These are phyloP conservation scores for Ophiosphaerella narmari DNA, from an alignment of 2,329 filamentous ascomycete species.

Conservation along the genomic window DNA sequence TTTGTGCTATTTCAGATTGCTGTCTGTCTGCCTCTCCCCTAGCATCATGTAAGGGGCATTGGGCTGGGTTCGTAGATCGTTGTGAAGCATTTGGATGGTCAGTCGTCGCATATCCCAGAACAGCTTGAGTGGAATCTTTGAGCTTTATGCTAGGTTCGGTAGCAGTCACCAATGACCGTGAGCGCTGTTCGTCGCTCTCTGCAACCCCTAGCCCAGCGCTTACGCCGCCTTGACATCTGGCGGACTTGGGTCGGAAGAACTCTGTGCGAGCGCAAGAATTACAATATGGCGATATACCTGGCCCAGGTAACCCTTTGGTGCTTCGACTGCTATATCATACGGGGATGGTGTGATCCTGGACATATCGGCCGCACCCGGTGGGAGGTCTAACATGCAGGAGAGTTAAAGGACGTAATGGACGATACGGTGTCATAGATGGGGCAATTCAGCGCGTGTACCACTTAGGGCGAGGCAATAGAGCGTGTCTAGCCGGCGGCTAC, in stretches of 20 bases:
- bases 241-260: background rate
- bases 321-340: no score
- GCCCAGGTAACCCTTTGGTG: no score
- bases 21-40: conserved; percentile 13
- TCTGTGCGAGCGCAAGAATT: background rate
- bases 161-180: conserved; percentile 13
- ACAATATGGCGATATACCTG: no score
- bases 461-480: no score
- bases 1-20: conserved; percentile 17
- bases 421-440: no score
- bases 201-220: conserved; percentile 11
- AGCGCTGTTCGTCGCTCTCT: conserved; percentile 8
- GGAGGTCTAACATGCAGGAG: no score
- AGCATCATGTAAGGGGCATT: conserved; percentile 14
- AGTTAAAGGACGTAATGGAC: no score
- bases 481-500: no score
- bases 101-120: conserved; percentile 7
- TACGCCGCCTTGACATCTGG: conserved; percentile 5
- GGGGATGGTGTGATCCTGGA: no score
- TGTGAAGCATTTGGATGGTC: conserved; percentile 7
- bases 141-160: conserved; percentile 4
- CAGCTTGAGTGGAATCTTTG: background rate
- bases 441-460: no score
- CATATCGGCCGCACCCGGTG: no score
- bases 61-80: conserved; percentile 7